Evolutionary conservation across 306 rosid genomes (phyloP).

Genomic region (Argentina anserina): DNA sequence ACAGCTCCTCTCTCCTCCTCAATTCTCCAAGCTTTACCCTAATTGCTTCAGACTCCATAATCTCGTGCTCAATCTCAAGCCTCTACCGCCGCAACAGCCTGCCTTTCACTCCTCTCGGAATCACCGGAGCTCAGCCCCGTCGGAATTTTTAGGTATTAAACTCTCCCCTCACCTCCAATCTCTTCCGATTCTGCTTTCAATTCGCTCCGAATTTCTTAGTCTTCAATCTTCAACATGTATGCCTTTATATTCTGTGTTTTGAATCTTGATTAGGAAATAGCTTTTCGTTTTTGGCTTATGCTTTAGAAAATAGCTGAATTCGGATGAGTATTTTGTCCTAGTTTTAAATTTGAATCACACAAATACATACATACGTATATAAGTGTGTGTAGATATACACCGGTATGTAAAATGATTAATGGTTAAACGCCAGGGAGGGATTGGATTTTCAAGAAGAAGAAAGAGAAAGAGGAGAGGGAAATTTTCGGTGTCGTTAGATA

Average conservation of each 20-base stretch:
- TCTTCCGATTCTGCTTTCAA: not conserved
- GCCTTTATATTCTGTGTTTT: not conserved
- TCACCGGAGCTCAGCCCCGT: not conserved
- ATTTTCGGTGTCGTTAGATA: constrained; percentile 1
- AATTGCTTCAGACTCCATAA: not conserved
- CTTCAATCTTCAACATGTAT: not conserved
- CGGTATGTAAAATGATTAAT: not conserved
- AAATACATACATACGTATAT: not conserved
- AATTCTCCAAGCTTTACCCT: not conserved
- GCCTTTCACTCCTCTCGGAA: not conserved
- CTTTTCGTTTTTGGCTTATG: not conserved
- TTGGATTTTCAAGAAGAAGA: not conserved
- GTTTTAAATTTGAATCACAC: not conserved
- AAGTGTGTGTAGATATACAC: not conserved
- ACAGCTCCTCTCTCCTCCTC: not conserved
- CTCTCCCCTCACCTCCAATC: not conserved
- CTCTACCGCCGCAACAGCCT: constrained; percentile 16
- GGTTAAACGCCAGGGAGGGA: constrained; percentile 2
- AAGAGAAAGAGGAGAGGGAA: not conserved
- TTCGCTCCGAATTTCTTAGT: not conserved
- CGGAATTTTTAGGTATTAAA: constrained; percentile 29
- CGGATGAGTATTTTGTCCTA: constrained; percentile 3
- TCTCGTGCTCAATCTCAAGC: not conserved
- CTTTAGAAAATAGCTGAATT: not conserved
- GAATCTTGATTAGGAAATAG: not conserved